phyloP scores from a whole-genome alignment of 192 early-diverging fungal genomes.

The Gaertneriomyces sp. region DNA sequence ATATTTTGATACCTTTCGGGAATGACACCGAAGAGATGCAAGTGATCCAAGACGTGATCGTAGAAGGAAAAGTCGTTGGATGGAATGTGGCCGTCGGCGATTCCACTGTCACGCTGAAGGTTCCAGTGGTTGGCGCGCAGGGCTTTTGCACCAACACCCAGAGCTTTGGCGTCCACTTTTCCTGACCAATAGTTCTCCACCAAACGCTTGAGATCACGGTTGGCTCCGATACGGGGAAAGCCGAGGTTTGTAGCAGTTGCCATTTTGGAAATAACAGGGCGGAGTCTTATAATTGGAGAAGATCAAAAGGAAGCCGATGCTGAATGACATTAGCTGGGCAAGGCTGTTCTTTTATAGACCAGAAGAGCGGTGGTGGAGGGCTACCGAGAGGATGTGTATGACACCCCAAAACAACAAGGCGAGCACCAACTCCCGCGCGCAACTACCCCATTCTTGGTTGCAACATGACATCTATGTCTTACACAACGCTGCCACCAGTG shows the following conservation, averaged over 20 bases:
- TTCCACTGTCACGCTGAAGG: constrained; percentile 66
- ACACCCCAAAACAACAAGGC: too few species aligned
- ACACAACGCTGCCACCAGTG: too few species aligned
- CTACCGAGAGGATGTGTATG: too few species aligned
- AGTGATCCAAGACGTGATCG: constrained; percentile 78
- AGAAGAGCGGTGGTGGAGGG: too few species aligned
- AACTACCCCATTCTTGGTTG: too few species aligned
- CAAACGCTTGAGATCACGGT: constrained; percentile 94
- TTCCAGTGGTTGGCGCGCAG: constrained; percentile 53
- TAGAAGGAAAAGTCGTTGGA: constrained; percentile 95
- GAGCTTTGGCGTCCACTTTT: constrained; percentile 71
- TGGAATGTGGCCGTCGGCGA: constrained; percentile 72
- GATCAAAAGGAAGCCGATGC: too few species aligned
- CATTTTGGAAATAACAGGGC: background rate
- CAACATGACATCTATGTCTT: too few species aligned
- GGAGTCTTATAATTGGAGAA: too few species aligned
- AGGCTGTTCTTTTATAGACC: too few species aligned
- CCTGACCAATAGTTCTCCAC: constrained; percentile 91
- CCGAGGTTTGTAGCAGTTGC: constrained; percentile 51
- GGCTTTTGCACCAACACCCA: constrained; percentile 62
- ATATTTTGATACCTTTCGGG: constrained; percentile 56
- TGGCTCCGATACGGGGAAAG: constrained; percentile 90
- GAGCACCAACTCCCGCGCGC: too few species aligned
- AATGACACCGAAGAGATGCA: constrained; percentile 52
- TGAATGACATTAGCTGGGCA: too few species aligned